phyloP scores from a whole-genome alignment of 306 rosid genomes.

The Cucumis melo region DNA sequence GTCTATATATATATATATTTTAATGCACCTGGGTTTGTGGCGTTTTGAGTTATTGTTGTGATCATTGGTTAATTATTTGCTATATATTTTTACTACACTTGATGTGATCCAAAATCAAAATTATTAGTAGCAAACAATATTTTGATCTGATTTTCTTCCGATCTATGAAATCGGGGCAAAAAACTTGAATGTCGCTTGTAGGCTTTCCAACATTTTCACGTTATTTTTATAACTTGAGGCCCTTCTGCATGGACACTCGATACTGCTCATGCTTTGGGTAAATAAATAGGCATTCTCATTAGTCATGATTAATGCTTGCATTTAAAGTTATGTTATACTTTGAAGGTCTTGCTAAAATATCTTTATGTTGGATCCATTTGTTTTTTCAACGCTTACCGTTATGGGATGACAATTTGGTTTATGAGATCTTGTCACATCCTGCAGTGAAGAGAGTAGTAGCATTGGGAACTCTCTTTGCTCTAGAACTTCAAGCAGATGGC shows the following conservation, averaged over 20 bases:
- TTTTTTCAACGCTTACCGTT: slow-evolving; percentile 34
- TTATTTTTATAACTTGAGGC: slow-evolving; percentile 59
- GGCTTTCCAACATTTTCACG: not conserved
- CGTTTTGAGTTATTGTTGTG: not conserved
- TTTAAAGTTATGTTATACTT: not conserved
- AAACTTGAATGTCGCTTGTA: not conserved
- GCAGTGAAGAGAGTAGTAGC: slow-evolving; percentile 66
- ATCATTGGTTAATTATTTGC: not conserved
- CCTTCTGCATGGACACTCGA: slow-evolving; percentile 93
- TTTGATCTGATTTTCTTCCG: not conserved
- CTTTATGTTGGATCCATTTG: not conserved
- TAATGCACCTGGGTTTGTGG: not conserved
- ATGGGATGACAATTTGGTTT: slow-evolving; percentile 67
- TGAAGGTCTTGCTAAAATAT: not conserved
- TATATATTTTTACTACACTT: not conserved
- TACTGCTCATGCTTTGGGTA: slow-evolving; percentile 80
- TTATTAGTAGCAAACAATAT: not conserved
- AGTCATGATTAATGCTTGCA: not conserved
- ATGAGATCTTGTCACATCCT: slow-evolving; percentile 51
- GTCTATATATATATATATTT: not conserved
- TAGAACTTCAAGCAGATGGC: slow-evolving; percentile 79
- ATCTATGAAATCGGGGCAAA: not conserved
- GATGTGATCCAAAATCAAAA: not conserved
- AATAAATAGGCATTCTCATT: not conserved
- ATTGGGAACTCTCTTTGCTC: slow-evolving; percentile 76